Base-by-base conservation (phyloP, 2,329 filamentous ascomycete genomes). In the Botrytis porri region DNA sequence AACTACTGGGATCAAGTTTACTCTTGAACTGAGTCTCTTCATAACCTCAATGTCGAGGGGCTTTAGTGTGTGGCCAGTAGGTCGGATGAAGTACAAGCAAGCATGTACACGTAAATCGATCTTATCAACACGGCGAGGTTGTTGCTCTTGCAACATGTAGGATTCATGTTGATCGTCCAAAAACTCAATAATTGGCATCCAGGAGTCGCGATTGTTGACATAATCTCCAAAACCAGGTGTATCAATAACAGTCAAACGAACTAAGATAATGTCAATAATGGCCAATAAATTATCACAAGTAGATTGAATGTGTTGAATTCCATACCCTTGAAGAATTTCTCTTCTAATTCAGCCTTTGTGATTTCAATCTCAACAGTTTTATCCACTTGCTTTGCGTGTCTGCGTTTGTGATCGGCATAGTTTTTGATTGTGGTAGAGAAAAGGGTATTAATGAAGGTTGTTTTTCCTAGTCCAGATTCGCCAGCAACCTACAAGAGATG, bases 381-480 rank as follows among this genome's bases (percentile, higher is more conserved):
- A 87, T 99, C 96, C 79, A 98, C 90, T 88, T 99, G 96, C 90
- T 99, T 99, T 86, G 96, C 93, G 85, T 99, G 96, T 82, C 96
- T 93, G 85, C 94, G 93, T 89, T 97, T 97, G 90, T 99, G 95
- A 85, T 99, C 96, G 89, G 96, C 96, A 84, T 99, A 99, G 89
- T 98, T 99, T 89, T 99, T 99, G 90, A 99, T 99, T 80, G 96
- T 99, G 78, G 97, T 99, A 76, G 96, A 99, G 89, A 99, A 99
- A 75, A 99, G 91, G 74, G 96, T 99, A 91, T 99, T 99, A 90
- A 99, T 98, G 86, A 99, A 99, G 81, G 96, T 99, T 39, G 97
- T 99, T 90, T 99, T 99, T 87, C 96, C 96, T 80, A 98, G 87
- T 82, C 95, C 95, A 79, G 96, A 98, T 87, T 99, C 95, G 86